Evolutionary conservation across 106 monocot species (phyloP).

Genomic region (Dactylorhiza incarnata): DNA sequence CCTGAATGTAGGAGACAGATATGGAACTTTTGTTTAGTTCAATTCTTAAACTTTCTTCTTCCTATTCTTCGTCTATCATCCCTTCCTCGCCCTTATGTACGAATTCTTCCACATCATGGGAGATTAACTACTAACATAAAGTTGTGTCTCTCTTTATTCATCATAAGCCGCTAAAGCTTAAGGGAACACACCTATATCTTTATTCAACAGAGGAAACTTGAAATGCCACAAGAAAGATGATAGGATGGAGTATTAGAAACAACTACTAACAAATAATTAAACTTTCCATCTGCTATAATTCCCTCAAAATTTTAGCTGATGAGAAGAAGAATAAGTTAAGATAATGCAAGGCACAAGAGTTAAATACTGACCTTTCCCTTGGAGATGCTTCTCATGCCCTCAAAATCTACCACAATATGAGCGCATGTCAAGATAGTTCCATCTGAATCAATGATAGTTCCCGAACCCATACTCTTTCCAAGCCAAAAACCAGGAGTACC

Average conservation of each 20-base stretch:
- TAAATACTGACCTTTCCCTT: constrained; percentile 47
- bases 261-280: neutral
- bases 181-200: neutral
- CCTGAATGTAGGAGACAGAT: no score
- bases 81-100: no score
- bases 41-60: no score
- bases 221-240: neutral
- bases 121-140: no score
- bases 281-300: neutral
- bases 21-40: no score
- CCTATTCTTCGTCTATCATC: no score
- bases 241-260: neutral
- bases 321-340: neutral
- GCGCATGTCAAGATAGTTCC: constrained; percentile 94
- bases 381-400: constrained; percentile 26
- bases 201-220: neutral
- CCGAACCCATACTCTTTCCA: constrained; percentile 77
- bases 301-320: neutral
- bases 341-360: neutral
- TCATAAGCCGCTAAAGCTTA: no score
- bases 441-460: constrained; percentile 88
- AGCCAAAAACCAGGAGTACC: constrained; percentile 41
- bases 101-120: no score
- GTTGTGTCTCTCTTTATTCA: no score
- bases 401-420: constrained; percentile 65